Base-by-base conservation (phyloP, 106 monocot genomes). In the Cymbidium sinense region DNA sequence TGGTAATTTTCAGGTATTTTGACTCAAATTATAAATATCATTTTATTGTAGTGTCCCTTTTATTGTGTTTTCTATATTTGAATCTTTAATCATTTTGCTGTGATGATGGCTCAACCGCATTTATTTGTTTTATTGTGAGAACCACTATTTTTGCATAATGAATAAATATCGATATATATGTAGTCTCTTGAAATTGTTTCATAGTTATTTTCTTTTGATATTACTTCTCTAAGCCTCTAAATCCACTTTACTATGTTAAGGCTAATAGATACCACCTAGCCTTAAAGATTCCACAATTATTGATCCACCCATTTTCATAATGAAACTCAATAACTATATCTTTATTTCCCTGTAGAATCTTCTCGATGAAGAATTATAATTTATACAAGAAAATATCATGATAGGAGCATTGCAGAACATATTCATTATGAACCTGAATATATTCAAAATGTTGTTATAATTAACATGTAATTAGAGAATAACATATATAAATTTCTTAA, bases 1-100 rank as follows among this genome's bases (percentile, higher is more conserved):
- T 81, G 95, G 99, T 50, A 92, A 89, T 84, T 99, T 99, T 77
- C 99, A 95, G 99, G 99, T 99, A 95, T 35, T 44, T 74, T 74
- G 43, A 11, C 23, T n/a, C n/a, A n/a, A n/a, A n/a, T n/a, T n/a
- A n/a, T n/a, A n/a, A n/a, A n/a, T n/a, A n/a, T n/a, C n/a, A n/a
- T n/a, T n/a, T n/a, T n/a, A n/a, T n/a, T n/a, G n/a, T n/a, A n/a
- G n/a, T n/a, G 67, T 31, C 3, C 8, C n/a, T n/a, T 71, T 71
- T 37, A 39, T 20, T 71, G 34, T 71, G 2, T 71, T n/a, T n/a
- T 21, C 69, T 17, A 71, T 71, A 20, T 7, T 71, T 39, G 19
- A 71, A 39, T 71, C 34, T 36, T 37, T 71, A 18, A 37, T 35
- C 8, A 71, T 39, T 21, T 35, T 71, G 39, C 33, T 31, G 33